Evolutionary conservation across 352 stramenopile genomes (phyloP).

Genomic region (Pythium brachiatum): DNA sequence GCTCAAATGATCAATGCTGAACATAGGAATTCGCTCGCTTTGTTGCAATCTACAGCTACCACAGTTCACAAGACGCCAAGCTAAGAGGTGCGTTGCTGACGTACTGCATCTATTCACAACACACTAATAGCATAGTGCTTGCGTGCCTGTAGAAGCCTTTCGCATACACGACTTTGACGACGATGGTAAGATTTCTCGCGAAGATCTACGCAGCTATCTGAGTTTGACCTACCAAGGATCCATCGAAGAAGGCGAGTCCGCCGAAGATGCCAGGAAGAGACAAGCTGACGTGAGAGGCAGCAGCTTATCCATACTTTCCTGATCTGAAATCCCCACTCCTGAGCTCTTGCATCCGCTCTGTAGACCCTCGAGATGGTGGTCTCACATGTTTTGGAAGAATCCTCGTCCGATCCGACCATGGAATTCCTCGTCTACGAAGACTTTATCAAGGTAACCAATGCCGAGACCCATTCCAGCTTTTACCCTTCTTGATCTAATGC

Average conservation of each 20-base stretch:
- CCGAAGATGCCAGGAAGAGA: slow-evolving; percentile 17
- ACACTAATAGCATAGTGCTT: too few species aligned
- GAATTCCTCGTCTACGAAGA: slow-evolving; percentile 58
- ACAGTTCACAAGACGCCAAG: slow-evolving; percentile 49
- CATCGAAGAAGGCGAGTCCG: slow-evolving; percentile 25
- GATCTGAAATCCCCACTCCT: too few species aligned
- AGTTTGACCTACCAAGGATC: slow-evolving; percentile 34
- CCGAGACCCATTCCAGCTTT: background rate
- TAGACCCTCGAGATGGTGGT: slow-evolving; percentile 45
- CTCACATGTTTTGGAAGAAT: slow-evolving; percentile 48
- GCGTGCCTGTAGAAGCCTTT: slow-evolving; percentile 43
- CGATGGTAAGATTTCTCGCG: slow-evolving; percentile 62
- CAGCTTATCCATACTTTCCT: background rate
- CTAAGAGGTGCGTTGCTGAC: slow-evolving; percentile 47
- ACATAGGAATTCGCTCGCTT: slow-evolving; percentile 58
- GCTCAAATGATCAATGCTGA: too few species aligned
- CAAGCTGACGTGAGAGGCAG: slow-evolving; percentile 30
- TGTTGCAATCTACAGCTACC: slow-evolving; percentile 53
- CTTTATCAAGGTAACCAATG: slow-evolving; percentile 47
- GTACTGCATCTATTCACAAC: too few species aligned
- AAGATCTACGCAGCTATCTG: slow-evolving; percentile 52
- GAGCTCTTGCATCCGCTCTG: background rate
- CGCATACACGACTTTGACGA: slow-evolving; percentile 70
- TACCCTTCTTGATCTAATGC: background rate
- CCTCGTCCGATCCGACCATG: slow-evolving; percentile 40